Evolutionary conservation across 2,329 filamentous ascomycete genomes (phyloP).

Genomic region (Diaporthe capsici): DNA sequence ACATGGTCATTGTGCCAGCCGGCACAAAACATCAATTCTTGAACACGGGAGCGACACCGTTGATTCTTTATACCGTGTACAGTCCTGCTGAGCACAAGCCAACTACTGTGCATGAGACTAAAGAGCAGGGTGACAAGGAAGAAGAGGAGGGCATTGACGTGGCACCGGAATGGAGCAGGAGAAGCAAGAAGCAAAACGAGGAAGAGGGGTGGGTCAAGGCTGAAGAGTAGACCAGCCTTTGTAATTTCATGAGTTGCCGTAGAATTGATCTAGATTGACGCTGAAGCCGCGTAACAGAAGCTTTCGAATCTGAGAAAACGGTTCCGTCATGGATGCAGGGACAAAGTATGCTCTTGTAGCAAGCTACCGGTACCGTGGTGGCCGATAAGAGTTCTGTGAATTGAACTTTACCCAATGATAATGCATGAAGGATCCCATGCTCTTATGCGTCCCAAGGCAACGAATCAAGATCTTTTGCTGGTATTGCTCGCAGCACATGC

Average conservation of each 20-base stretch:
- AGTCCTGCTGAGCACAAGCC: slow-evolving; percentile 73
- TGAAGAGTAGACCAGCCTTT: not conserved
- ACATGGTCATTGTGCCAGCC: slow-evolving; percentile 67
- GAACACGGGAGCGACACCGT: slow-evolving; percentile 70
- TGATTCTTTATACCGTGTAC: slow-evolving; percentile 75
- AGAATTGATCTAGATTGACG: not conserved
- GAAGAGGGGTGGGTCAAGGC: slow-evolving; percentile 62
- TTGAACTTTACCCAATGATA: too few species aligned
- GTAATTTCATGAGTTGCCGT: not conserved
- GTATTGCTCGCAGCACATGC: too few species aligned
- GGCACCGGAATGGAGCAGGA: slow-evolving; percentile 70
- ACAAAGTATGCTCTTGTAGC: too few species aligned
- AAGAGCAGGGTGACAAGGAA: slow-evolving; percentile 73
- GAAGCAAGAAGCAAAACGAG: slow-evolving; percentile 68
- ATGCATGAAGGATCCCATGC: too few species aligned
- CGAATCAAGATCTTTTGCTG: too few species aligned
- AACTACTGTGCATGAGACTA: slow-evolving; percentile 72
- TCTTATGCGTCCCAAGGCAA: too few species aligned
- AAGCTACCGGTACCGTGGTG: too few species aligned
- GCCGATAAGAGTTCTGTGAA: too few species aligned
- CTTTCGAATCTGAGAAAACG: too few species aligned
- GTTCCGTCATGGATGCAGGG: too few species aligned
- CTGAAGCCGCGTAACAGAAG: too few species aligned
- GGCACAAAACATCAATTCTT: slow-evolving; percentile 77
- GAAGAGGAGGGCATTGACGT: slow-evolving; percentile 74